phyloP scores from a whole-genome alignment of 176 grass and related monocot species.

The Ananas comosus region DNA sequence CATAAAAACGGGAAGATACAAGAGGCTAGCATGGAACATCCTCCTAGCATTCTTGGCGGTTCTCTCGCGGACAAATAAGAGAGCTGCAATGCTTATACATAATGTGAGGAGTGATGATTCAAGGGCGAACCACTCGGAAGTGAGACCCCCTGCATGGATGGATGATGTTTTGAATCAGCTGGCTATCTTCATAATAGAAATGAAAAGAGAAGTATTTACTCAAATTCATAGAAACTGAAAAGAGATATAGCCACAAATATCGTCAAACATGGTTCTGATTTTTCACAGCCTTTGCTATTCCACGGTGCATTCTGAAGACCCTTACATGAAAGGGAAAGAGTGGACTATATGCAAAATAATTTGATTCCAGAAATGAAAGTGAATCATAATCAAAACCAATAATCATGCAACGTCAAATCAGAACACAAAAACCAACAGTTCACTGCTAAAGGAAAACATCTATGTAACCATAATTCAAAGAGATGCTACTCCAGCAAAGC shows the following conservation, averaged over 20 bases:
- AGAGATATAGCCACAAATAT: not conserved
- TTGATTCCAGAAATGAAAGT: too few relatives aligned
- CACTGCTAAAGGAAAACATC: too few relatives aligned
- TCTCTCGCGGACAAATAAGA: slow-evolving; percentile 57
- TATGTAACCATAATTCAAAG: too few relatives aligned
- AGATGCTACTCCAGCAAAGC: too few relatives aligned
- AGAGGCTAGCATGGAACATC: slow-evolving; percentile 83
- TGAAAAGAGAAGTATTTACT: not conserved
- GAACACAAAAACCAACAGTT: too few relatives aligned
- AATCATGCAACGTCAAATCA: too few relatives aligned
- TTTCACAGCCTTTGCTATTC: too few relatives aligned
- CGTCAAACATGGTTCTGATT: not conserved
- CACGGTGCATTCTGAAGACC: too few relatives aligned
- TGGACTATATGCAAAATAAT: too few relatives aligned
- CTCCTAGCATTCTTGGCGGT: slow-evolving; percentile 62
- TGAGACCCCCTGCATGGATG: slow-evolving; percentile 58
- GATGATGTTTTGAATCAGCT: slow-evolving; percentile 4
- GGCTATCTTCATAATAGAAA: slow-evolving; percentile 7
- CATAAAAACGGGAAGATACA: slow-evolving; percentile 96
- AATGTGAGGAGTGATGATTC: slow-evolving; percentile 82
- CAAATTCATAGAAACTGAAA: not conserved
- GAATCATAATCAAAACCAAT: too few relatives aligned
- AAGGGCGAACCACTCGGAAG: slow-evolving; percentile 77
- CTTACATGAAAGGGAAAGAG: too few relatives aligned
- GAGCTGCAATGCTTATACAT: slow-evolving; percentile 46